Evolutionary conservation across 2,329 filamentous ascomycete species (phyloP), one percentile per base, ranked within the genome.

Genomic region (Fusarium zealandicum): DNA sequence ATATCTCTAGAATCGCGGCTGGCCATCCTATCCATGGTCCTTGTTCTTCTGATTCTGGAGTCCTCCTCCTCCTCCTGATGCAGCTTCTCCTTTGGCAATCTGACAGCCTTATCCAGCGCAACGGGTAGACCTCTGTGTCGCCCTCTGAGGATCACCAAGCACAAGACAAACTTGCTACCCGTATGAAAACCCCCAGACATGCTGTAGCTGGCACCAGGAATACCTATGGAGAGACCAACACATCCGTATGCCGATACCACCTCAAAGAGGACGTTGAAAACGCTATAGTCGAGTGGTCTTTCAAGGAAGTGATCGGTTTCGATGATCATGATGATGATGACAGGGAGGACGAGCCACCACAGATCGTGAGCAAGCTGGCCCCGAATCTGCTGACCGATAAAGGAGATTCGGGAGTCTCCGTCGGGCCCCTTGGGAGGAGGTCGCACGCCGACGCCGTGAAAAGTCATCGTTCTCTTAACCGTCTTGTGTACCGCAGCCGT

Each of bases 311-410:
- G 79, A 5, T 73, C 70, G 13, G 81, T 82, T 68, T 89, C 86
- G 39, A 87, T 83, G 32, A 83, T 79, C 46, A 79, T 78, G 49
- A 89, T 85, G 27, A 85, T 69, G 42, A 88, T 76, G 11, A 87
- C 78, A 2, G 84, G 82, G 0, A 88, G 70, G 3, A 84, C 80
- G 12, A 89, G 81, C 75, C 80, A 85, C 86, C 86, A 89, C 13
- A 89, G 75, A 64, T 89, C 87, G 68, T 89, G 84, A 25, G 84
- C 82, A 2, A 89, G 78, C 68, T 89, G 86, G 6, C 81, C 80
- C n/a, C 83, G 81, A 17, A 88, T 75, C 66, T 89, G 85, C 56
- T 82, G 78, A 33, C 77, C 76, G 12, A 84, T 73, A 46, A 83
- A 82, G 55, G 77, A 78, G 47, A 76, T 73, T 12, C 73, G 77